Evolutionary conservation across 768 basidiomycete genomes (phyloP), one percentile per base, ranked within the genome.

Genomic region (Pleurotus platypus): DNA sequence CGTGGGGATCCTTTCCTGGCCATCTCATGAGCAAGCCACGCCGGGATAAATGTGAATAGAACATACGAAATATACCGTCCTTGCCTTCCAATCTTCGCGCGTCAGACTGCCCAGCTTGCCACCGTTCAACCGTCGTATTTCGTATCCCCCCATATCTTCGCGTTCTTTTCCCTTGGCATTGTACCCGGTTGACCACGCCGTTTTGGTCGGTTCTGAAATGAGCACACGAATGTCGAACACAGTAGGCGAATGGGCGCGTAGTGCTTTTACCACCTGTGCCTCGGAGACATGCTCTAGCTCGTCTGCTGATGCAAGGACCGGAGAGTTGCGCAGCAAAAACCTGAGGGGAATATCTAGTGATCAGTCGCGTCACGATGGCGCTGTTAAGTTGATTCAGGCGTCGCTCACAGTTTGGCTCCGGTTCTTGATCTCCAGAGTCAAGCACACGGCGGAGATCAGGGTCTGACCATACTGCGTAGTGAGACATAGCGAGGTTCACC

Each of bases 1-100:
- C 0, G 69, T 61, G 0, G 91, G 90, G 13, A 91, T 79, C 58
- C 84, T 84, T 71, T 94, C 91, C 91, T 93, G 56, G 55, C 57
- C 24, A 26, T 5, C 5, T 26, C 24, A 26, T 26, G 24, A 26
- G 24, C 24, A 5, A 26, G 24, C 24, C 24, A 26, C 24, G 24
- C 24, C 24, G 4, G 4, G 24, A 13, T 24, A 35, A 2, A 13
- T 43, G 40, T 45, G 20, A 22, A 30, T 20, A 13, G 49, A 42
- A 73, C 82, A 55, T 60, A 92, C 91, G 61, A 91, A 67, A 63
- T 93, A 94, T 8, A 87, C 61, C 0, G 86, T 89, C 55, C 79
- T 62, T 1, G 75, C 66, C 7, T 88, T 80, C 90, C 91, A 92
- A 11, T 83, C 76, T 11, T 66, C 67, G 63, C 78, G 64, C 57